These are phyloP conservation scores for Trypanosoma rangeli DNA, from an alignment of 208 protist genomes.

Conservation along the genomic window DNA sequence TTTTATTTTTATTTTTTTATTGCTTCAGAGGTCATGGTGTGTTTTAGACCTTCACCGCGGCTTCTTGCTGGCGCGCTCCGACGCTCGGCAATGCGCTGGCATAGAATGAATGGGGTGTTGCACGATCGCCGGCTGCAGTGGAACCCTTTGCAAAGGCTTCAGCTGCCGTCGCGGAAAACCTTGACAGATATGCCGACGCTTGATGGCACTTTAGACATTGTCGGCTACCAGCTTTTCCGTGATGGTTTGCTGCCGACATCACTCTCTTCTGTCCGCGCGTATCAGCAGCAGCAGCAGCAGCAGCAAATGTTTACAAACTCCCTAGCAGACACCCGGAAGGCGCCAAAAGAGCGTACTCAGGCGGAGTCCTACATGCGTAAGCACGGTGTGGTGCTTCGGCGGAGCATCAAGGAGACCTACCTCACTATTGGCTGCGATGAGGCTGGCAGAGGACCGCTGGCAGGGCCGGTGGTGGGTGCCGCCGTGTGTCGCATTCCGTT, in stretches of 20 bases:
- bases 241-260: slow-evolving; percentile 77
- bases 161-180: slow-evolving; percentile 57
- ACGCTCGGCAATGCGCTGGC: slow-evolving; percentile 16
- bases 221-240: slow-evolving; percentile 86
- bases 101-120: slow-evolving; percentile 5
- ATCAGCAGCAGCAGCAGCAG: slow-evolving; percentile 13
- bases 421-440: slow-evolving; percentile 90
- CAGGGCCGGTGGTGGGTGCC: slow-evolving; percentile 87
- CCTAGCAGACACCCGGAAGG: slow-evolving; percentile 34
- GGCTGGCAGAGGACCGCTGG: slow-evolving; percentile 85
- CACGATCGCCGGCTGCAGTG: slow-evolving; percentile 48
- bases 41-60: slow-evolving; percentile 8
- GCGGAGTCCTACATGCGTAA: slow-evolving; percentile 59
- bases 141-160: slow-evolving; percentile 74
- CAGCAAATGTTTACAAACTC: slow-evolving; percentile 33
- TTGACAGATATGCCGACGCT: slow-evolving; percentile 70
- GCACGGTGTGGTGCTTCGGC: slow-evolving; percentile 68
- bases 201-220: slow-evolving; percentile 78
- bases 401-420: slow-evolving; percentile 86
- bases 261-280: slow-evolving; percentile 25
- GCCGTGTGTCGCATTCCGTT: slow-evolving; percentile 81
- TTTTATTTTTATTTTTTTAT: slow-evolving; percentile 1
- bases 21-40: slow-evolving; percentile 9
- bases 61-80: slow-evolving; percentile 23
- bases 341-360: slow-evolving; percentile 50